phyloP scores from a whole-genome alignment of 1,284 basidiomycete genomes.

The Cutaneotrichosporon daszewskae region DNA sequence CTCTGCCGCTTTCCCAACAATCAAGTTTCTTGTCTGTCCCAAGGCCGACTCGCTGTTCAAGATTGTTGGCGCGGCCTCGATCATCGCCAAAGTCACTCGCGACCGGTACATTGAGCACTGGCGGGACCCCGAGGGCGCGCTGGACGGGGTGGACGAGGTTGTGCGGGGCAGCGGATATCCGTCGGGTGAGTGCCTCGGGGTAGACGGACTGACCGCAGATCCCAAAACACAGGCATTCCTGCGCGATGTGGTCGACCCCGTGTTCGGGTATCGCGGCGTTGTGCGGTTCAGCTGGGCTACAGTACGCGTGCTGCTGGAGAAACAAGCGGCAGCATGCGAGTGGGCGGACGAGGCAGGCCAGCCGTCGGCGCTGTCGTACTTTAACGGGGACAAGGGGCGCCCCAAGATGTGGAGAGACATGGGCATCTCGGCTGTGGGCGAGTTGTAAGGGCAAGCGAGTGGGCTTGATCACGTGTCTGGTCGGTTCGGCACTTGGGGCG shows the following conservation, averaged over 20 bases:
- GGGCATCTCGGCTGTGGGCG: slow-evolving; percentile 60
- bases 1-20: slow-evolving; percentile 69
- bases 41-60: slow-evolving; percentile 96
- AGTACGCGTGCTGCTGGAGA: slow-evolving; percentile 78
- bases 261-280: slow-evolving; percentile 87
- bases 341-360: slow-evolving; percentile 77
- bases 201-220: slow-evolving; percentile 52
- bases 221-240: slow-evolving; percentile 90
- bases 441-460: slow-evolving; percentile 30
- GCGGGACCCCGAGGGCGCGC: slow-evolving; percentile 51
- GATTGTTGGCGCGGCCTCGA: slow-evolving; percentile 92
- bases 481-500: not conserved
- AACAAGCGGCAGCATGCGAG: slow-evolving; percentile 65
- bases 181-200: slow-evolving; percentile 56
- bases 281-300: slow-evolving; percentile 96
- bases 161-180: slow-evolving; percentile 77
- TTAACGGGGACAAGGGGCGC: slow-evolving; percentile 64
- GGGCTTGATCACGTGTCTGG: not conserved
- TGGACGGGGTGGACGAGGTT: not conserved
- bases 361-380: slow-evolving; percentile 65
- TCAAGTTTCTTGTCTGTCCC: slow-evolving; percentile 79
- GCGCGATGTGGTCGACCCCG: slow-evolving; percentile 67
- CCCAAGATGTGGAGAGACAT: slow-evolving; percentile 66
- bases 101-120: slow-evolving; percentile 85
- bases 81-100: slow-evolving; percentile 89